Evolutionary conservation across 352 stramenopile species (phyloP), one percentile per base, ranked within the genome.

Genomic region (Peronospora belbahrii): DNA sequence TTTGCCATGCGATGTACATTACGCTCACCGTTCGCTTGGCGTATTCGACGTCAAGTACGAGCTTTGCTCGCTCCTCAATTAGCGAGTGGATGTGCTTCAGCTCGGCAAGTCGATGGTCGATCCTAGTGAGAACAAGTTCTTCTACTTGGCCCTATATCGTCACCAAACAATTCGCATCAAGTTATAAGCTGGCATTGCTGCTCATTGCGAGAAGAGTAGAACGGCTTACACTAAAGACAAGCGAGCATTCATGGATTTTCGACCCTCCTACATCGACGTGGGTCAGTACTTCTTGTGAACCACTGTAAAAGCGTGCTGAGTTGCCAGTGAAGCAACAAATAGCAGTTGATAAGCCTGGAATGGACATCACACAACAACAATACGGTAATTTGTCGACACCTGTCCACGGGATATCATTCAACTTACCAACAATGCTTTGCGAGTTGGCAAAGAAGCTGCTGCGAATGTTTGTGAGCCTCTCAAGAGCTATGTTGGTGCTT

Each of bases 31-130:
- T 81, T 18, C 77, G 70, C 30, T 83, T 77, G 2, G 72, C 74
- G 49, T 89, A 89, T 48, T 89, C 74, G 13, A 85, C 56, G 14
- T 85, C 77, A 13, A 86, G 43, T 34, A 84, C 68, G 11, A 85
- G 50, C n/a, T 74, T 69, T 3, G 40, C 41, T 8, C 70, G 68
- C 6, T 76, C 55, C n/a, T 57, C 39, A 15, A 89, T 70, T 20
- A 77, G 45, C 4, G 30, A 43, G 33, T 67, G 47, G 7, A 83
- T 60, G 7, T 48, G 42, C 23, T 75, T 49, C 2, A 82, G 38
- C 5, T 65, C 62, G 14, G 41, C 38, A 27, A 85, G 56, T 3
- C 54, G 67, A 27, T 42, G 53, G 50, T 83, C 59, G 15, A 88
- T 66, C 13, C 65, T 48, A 5, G 28, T 30, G 2, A 86, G n/a